Evolutionary conservation across 129 eudicot genomes (phyloP).

Genomic region (Helichrysum umbraculigerum): DNA sequence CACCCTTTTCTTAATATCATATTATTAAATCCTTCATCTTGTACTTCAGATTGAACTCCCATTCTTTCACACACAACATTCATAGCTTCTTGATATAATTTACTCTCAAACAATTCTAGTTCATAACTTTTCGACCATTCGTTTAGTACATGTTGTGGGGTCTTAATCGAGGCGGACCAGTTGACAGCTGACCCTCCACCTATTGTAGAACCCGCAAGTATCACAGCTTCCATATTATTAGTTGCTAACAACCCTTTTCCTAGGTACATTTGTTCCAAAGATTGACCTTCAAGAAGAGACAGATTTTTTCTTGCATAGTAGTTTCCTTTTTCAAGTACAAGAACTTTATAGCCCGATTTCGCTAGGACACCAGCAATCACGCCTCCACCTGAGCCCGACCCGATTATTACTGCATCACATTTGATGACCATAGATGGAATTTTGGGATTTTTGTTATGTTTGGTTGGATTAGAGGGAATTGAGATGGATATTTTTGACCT

Average conservation of each 20-base stretch:
- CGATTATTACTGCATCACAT: slow-evolving; percentile 73
- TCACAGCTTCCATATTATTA: slow-evolving; percentile 45
- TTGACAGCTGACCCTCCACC: slow-evolving; percentile 82
- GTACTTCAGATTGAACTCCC: slow-evolving; percentile 56
- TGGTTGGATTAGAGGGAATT: slow-evolving; percentile 15
- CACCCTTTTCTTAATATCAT: slow-evolving; percentile 73
- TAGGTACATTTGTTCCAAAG: slow-evolving; percentile 72
- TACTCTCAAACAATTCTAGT: slow-evolving; percentile 53
- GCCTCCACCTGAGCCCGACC: slow-evolving; percentile 85
- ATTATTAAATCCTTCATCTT: slow-evolving; percentile 63
- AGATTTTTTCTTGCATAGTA: slow-evolving; percentile 56
- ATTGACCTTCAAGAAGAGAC: slow-evolving; percentile 67
- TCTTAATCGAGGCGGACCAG: slow-evolving; percentile 75
- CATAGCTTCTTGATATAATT: slow-evolving; percentile 51
- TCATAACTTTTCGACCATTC: slow-evolving; percentile 55
- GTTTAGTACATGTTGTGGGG: slow-evolving; percentile 54
- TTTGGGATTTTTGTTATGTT: neutral
- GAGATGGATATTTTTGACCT: slow-evolving; percentile 44
- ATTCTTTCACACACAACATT: slow-evolving; percentile 59
- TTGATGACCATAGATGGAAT: slow-evolving; percentile 41
- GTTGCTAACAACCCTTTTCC: slow-evolving; percentile 59
- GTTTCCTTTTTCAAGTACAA: slow-evolving; percentile 75
- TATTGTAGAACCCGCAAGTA: slow-evolving; percentile 68
- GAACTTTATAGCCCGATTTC: slow-evolving; percentile 66
- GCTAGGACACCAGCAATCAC: slow-evolving; percentile 73